These are phyloP conservation scores for Dacryopinax spathularia DNA, from an alignment of 768 basidiomycete genomes.

Conservation along the genomic window DNA sequence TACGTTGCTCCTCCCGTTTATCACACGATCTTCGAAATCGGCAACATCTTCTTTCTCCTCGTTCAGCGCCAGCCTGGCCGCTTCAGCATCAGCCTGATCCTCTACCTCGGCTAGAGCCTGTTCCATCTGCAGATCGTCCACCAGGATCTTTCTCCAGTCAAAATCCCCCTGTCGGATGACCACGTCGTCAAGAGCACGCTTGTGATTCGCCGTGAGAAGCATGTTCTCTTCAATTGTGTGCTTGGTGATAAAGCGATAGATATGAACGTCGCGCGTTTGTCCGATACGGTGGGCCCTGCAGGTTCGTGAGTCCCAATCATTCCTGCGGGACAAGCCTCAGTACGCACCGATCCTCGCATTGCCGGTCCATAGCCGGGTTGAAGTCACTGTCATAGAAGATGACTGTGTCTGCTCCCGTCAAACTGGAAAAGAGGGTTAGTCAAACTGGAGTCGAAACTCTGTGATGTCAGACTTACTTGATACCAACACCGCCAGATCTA, in stretches of 20 bases:
- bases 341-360: conserved; percentile 29
- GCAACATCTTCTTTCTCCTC: conserved; percentile 63
- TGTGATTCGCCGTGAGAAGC: conserved; percentile 95
- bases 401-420: conserved; percentile 33
- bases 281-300: conserved; percentile 26
- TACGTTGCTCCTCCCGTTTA: neutral
- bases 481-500: conserved; percentile 55
- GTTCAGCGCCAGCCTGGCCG: conserved; percentile 59
- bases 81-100: conserved; percentile 73
- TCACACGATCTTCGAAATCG: conserved; percentile 36
- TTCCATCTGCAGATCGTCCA: conserved; percentile 50
- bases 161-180: conserved; percentile 92
- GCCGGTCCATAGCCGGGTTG: conserved; percentile 32
- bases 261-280: conserved; percentile 78
- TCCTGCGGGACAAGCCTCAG: conserved; percentile 27
- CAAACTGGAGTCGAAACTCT: neutral
- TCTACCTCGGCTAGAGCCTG: conserved; percentile 72
- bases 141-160: conserved; percentile 77
- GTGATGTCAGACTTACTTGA: conserved; percentile 51
- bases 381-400: conserved; percentile 32
- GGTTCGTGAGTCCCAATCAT: neutral
- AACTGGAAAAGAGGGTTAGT: conserved; percentile 5
- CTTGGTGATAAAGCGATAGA: conserved; percentile 82
- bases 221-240: conserved; percentile 93
- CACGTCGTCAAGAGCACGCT: conserved; percentile 74